phyloP scores from a whole-genome alignment of 164 flowering plant genomes.

The Santalum album region DNA sequence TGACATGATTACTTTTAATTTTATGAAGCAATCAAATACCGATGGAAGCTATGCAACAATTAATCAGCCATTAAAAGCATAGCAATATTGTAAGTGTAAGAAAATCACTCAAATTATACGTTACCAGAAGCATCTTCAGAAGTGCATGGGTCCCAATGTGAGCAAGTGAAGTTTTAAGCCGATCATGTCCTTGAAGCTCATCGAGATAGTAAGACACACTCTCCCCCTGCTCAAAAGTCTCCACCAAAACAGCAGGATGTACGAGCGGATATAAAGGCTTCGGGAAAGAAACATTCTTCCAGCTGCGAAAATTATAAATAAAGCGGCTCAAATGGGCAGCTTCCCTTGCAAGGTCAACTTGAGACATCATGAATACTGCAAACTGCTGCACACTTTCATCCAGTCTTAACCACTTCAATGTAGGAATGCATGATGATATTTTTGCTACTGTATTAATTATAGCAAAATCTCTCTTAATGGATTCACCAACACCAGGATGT shows the following conservation, averaged over 20 bases:
- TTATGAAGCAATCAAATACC: too few species aligned
- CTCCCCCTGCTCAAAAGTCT: slow-evolving; percentile 78
- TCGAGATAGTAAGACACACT: slow-evolving; percentile 70
- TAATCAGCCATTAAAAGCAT: too few species aligned
- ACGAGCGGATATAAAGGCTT: slow-evolving; percentile 82
- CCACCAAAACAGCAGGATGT: slow-evolving; percentile 89
- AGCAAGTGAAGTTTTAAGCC: slow-evolving; percentile 64
- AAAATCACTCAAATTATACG: background rate
- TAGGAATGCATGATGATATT: slow-evolving; percentile 49
- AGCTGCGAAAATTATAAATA: slow-evolving; percentile 71
- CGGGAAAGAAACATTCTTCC: slow-evolving; percentile 87
- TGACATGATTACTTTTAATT: too few species aligned
- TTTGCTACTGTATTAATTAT: slow-evolving; percentile 64
- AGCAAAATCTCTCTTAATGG: slow-evolving; percentile 72
- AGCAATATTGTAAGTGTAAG: too few species aligned
- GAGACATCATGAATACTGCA: slow-evolving; percentile 91
- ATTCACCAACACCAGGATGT: slow-evolving; percentile 86
- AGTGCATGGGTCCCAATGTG: slow-evolving; percentile 90
- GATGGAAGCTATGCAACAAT: too few species aligned
- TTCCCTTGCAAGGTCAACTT: slow-evolving; percentile 93
- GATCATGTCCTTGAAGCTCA: slow-evolving; percentile 52
- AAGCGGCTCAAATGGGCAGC: slow-evolving; percentile 85
- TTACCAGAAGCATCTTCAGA: slow-evolving; percentile 88
- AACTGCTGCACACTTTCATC: slow-evolving; percentile 90
- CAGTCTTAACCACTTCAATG: slow-evolving; percentile 72